Base-by-base conservation (phyloP, 2,329 filamentous ascomycete species). In the Cladosporium cucumerinum region DNA sequence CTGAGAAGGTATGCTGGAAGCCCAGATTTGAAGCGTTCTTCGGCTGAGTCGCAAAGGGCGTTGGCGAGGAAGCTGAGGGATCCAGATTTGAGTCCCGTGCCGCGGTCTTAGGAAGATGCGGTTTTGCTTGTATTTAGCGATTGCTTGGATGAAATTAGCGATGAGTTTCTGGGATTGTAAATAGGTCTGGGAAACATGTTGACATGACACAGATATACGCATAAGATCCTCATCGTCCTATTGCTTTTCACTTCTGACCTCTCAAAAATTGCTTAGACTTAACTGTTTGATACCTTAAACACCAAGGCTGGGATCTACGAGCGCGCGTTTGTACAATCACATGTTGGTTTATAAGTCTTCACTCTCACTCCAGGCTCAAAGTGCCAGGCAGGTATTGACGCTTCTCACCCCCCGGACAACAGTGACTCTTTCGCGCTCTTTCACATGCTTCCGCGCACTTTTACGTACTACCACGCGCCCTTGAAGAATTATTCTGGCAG, bases 1-100 rank as follows among this genome's bases (percentile, higher is more conserved):
- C 32, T 57, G 26, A 57, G 58, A 46, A 64, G 52, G 28, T 52
- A 65, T 43, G 51, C 55, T 52, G 62, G 59, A 21, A 66, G 62
- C 43, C 48, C 62, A 6, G 49, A 58, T 28, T 21, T 69, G n/a
- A 48, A 58, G 21, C 62, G 63, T 26, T 30, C 39, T 3, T 60
- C 51, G 14, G 57, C 55, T 5, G 61, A 39, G 7, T 59, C 59
- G 57, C 54, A 65, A 18, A 65, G 65, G 57, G 55, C 64, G 58
- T 67, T 34, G 25, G 49, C 34, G 12, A 62, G 49, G n/a, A 55
- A 32, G 25, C 12, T 11, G 16, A 54, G 49, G 49, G 46, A 26
- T 1, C 54, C 28, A 36, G 49, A 55, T 2, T 23, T 11, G 36
- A 58, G 36, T 58, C 23, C 34, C 10, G 34, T 23, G n/a, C 5